phyloP scores from a whole-genome alignment of 352 stramenopile species.

The Blastocystis sp. region DNA sequence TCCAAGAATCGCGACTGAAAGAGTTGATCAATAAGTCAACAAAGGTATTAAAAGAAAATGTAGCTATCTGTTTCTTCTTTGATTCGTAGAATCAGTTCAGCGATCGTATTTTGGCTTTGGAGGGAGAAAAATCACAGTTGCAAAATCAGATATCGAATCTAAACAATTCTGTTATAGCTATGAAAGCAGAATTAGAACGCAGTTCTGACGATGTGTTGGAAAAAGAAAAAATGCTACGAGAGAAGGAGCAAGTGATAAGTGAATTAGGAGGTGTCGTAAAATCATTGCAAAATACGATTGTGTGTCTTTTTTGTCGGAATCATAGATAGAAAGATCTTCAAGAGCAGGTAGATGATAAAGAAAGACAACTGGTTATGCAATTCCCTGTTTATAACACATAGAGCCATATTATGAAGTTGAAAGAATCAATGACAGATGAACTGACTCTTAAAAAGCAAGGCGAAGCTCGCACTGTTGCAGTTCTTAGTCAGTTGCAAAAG shows the following conservation, averaged over 20 bases:
- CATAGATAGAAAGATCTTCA: conserved; percentile 22
- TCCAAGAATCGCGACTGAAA: conserved; percentile 44
- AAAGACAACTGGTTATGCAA: not conserved
- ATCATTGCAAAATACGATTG: not conserved
- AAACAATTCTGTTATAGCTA: not conserved
- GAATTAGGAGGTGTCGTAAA: conserved; percentile 19
- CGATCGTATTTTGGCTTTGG: not conserved
- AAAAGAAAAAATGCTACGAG: not conserved
- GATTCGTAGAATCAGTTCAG: not conserved
- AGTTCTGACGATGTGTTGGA: not conserved
- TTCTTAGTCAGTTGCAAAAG: conserved; percentile 22
- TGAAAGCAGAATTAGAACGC: conserved; percentile 11
- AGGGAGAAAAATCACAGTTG: conserved; percentile 19
- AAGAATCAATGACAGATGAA: conserved; percentile 12
- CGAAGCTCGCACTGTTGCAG: not conserved
- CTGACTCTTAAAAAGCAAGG: conserved; percentile 38
- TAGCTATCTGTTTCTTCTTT: not conserved
- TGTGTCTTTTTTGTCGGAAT: not conserved
- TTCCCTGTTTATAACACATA: not conserved
- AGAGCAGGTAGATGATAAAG: not conserved
- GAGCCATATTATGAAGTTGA: conserved; percentile 4
- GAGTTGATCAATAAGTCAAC: conserved; percentile 17
- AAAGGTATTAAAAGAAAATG: conserved; percentile 48
- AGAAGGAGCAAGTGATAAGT: conserved; percentile 47
- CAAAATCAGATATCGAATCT: conserved; percentile 24